These are phyloP conservation scores for Agrocybe pediades DNA, from an alignment of 768 basidiomycete species.

Conservation along the genomic window DNA sequence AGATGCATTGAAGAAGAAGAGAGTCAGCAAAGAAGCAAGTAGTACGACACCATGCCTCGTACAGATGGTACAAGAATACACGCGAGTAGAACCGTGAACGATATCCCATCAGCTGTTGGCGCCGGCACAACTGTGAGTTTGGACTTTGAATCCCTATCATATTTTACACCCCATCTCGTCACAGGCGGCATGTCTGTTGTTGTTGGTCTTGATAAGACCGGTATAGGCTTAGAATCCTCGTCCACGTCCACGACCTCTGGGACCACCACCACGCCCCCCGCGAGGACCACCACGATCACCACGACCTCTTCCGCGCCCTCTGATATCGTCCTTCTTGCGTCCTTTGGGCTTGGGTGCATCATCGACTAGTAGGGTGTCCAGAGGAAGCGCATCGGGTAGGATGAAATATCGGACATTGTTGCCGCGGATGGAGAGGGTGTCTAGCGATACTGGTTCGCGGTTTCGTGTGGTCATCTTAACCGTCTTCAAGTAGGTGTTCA, in stretches of 20 bases:
- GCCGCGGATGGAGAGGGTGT: conserved; percentile 91
- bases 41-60: conserved; percentile 11
- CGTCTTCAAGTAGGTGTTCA: conserved; percentile 99
- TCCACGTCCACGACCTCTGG: conserved; percentile 50
- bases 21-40: conserved; percentile 11
- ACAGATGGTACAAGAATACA: conserved; percentile 14
- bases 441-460: conserved; percentile 83
- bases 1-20: conserved; percentile 13
- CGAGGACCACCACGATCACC: conserved; percentile 54
- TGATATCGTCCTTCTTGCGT: conserved; percentile 82
- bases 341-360: conserved; percentile 96
- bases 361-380: conserved; percentile 96
- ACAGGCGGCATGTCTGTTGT: not conserved
- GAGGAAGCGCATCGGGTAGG: conserved; percentile 94
- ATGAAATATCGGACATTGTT: conserved; percentile 97
- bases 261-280: conserved; percentile 55
- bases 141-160: conserved; percentile 3
- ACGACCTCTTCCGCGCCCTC: conserved; percentile 62
- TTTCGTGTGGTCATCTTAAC: conserved; percentile 96
- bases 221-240: conserved; percentile 29
- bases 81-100: not conserved
- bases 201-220: not conserved
- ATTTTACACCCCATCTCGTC: conserved; percentile 12
- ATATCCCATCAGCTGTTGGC: not conserved
- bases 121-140: not conserved